Evolutionary conservation across 2,329 filamentous ascomycete genomes (phyloP), one percentile per base, ranked within the genome.

Genomic region (Harringtonia aguacate): DNA sequence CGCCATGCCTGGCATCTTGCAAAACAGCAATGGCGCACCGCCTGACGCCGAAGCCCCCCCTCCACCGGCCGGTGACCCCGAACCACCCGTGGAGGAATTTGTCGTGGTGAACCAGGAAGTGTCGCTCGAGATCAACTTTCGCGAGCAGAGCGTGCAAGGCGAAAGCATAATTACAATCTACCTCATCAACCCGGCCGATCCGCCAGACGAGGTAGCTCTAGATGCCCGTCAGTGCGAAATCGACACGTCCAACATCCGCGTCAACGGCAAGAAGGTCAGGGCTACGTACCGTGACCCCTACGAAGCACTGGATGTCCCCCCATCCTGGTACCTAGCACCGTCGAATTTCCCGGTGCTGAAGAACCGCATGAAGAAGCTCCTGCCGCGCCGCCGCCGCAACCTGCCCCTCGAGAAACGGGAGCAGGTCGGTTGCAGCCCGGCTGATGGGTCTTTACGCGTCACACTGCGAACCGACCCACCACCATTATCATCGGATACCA

Each of bases 111-210:
- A 88, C 64, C 90, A 97, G 65, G 85, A 86, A 60, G 81, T 98
- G 40, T 82, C 88, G 55, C 71, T 98, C 48, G 89, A 97, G 55
- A 72, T 98, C 58, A 85, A 94, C 65, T 94, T 98, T 60, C 73
- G 76, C 51, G 77, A 76, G 43, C 82, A 81, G 62, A 75, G 72
- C 56, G 67, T 97, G 56, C 80, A 76, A 48, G 92, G 92, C 41
- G 82, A 77, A 50, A 86, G 85, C 9, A 83, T 89, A 53, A 84
- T 98, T 53, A 84, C 81, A 27, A 78, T 97, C 43, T 81, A 84
- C 52, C 69, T 74, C 46, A 69, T 76, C 47, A 70, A 70, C 53
- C 65, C 67, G 34, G 64, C 77, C 47, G 75, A 77, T 42, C 69
- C 81, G 34, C 52, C 52, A 13, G 66, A 73, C 38, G 70, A 73